Base-by-base conservation (phyloP, 495 filamentous ascomycete genomes). In the Trichoderma parareesei region DNA sequence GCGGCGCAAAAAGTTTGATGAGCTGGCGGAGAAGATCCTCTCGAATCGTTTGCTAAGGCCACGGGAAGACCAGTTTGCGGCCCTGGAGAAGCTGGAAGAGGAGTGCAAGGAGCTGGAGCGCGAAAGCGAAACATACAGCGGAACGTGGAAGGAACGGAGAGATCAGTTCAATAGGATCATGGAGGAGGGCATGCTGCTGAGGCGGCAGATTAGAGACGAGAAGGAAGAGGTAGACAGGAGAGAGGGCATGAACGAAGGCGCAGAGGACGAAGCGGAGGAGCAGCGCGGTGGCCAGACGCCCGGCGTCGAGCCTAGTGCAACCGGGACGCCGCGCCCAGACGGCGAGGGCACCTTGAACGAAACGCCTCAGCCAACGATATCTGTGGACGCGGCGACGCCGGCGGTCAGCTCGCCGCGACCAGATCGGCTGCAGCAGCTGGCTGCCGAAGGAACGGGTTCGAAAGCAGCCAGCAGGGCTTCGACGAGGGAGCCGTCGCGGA, bases 121-220 rank as follows among this genome's bases (percentile, higher is more conserved):
- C 55, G 92, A 98, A 77, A 90, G 90, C 72, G 81, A 84, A 74
- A 86, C 88, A 43, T 96, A 94, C 75, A 87, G 86, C 10, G 80
- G 79, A 61, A 96, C 91, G 4, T 98, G 93, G 93, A 77, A 83
- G 18, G 91, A 96, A 73, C 81, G 95, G 42, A 76, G 92, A 48
- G 88, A 89, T 70, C 92, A 96, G 76, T 98, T 98, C 75, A 90
- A 88, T 13, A 81, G 85, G 67, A 94, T 98, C 71, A 90, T 97
- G 65, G 91, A 92, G 46, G 93, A 98, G 79, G 90, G 92, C 5
- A 90, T 89, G 86, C 82, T 90, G 66, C 81, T 98, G 69, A 81
- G 92, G 60, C 84, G 88, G 41, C 77, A 96, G 69, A 98, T 98
- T 68, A 85, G 91, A 49, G 92, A 97, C 74, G 92, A 97, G 79